A percentile compares a stretch with the other conserved stretches of the same genome.
Evolutionary conservation across 495 filamentous ascomycete species (phyloP).

Genomic region (Geoglossum glabrum): DNA sequence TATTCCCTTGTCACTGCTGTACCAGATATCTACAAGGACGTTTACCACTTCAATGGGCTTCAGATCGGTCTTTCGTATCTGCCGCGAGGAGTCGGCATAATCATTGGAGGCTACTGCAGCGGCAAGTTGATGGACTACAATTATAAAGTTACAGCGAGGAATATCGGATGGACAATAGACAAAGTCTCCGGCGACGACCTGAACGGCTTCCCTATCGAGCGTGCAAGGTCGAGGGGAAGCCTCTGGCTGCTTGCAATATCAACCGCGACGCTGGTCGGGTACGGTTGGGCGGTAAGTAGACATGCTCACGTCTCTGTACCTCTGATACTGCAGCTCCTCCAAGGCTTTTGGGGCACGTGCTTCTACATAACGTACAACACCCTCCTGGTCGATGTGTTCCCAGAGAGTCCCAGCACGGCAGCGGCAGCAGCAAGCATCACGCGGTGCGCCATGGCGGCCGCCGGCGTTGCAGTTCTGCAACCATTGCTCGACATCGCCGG

Average conservation of each 20-base stretch:
- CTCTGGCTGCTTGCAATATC: constrained; percentile 26
- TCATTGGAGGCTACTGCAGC: constrained; percentile 6
- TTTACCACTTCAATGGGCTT: constrained; percentile 28
- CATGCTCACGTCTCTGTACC: constrained; percentile 27
- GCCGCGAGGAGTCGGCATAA: constrained; percentile 23
- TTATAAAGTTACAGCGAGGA: constrained; percentile 22
- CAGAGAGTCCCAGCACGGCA: constrained; percentile 26
- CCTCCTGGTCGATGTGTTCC: constrained; percentile 26
- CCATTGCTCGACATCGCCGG: constrained; percentile 22
- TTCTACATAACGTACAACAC: constrained; percentile 1
- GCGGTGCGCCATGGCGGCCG: constrained; percentile 25
- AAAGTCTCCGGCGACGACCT: constrained; percentile 7
- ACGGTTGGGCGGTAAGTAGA: constrained; percentile 35
- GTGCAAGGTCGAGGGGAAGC: constrained; percentile 35
- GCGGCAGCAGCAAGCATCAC: constrained; percentile 28
- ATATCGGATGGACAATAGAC: constrained; percentile 9
- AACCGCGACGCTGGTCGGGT: constrained; percentile 24
- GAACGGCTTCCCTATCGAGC: constrained; percentile 39
- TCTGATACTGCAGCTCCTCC: constrained; percentile 25
- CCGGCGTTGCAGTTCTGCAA: constrained; percentile 23
- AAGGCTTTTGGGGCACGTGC: too few relatives aligned
- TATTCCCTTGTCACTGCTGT: constrained; percentile 17
- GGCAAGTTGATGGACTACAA: constrained; percentile 23
- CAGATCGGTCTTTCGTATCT: constrained; percentile 30
- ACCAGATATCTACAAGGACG: constrained; percentile 21